These are phyloP conservation scores for Kluyveromyces sp. DNA, from an alignment of 1,139 yeast species.

Conservation along the genomic window DNA sequence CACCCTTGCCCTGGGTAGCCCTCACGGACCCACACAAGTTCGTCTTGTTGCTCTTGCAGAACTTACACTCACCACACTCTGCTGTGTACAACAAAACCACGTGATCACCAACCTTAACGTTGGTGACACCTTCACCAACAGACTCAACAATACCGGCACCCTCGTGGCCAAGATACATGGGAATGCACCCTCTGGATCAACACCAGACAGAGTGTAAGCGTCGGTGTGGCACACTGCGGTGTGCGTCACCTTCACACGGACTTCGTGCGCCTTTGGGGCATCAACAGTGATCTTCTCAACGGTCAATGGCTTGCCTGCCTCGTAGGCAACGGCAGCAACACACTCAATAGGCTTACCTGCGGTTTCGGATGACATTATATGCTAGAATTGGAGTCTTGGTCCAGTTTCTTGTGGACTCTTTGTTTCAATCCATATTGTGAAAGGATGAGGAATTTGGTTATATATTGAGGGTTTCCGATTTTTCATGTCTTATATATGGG, in stretches of 20 bases:
- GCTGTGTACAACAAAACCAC: slow-evolving; percentile 93
- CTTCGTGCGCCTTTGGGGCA: slow-evolving; percentile 96
- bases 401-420: too few relatives aligned
- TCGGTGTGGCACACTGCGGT: slow-evolving; percentile 99
- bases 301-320: slow-evolving; percentile 75
- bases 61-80: slow-evolving; percentile 90
- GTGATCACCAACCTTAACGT: slow-evolving; percentile 80
- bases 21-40: slow-evolving; percentile 83
- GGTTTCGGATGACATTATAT: slow-evolving; percentile 11
- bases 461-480: too few relatives aligned
- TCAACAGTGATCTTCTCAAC: slow-evolving; percentile 85
- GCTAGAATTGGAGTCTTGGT: not conserved
- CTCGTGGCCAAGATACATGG: slow-evolving; percentile 88
- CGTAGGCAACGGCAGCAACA: slow-evolving; percentile 97
- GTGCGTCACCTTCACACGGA: slow-evolving; percentile 75
- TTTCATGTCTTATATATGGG: too few relatives aligned
- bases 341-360: slow-evolving; percentile 67
- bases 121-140: slow-evolving; percentile 86
- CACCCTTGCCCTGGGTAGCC: slow-evolving; percentile 78
- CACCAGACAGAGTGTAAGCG: slow-evolving; percentile 90
- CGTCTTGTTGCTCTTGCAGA: slow-evolving; percentile 92
- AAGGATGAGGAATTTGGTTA: too few relatives aligned
- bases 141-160: slow-evolving; percentile 95
- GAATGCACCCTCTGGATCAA: slow-evolving; percentile 94
- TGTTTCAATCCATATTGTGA: too few relatives aligned